A percentile compares a stretch with the other conserved stretches of the same genome.
Evolutionary conservation across 208 protist genomes (phyloP).

Genomic region (Polymyxa betae): DNA sequence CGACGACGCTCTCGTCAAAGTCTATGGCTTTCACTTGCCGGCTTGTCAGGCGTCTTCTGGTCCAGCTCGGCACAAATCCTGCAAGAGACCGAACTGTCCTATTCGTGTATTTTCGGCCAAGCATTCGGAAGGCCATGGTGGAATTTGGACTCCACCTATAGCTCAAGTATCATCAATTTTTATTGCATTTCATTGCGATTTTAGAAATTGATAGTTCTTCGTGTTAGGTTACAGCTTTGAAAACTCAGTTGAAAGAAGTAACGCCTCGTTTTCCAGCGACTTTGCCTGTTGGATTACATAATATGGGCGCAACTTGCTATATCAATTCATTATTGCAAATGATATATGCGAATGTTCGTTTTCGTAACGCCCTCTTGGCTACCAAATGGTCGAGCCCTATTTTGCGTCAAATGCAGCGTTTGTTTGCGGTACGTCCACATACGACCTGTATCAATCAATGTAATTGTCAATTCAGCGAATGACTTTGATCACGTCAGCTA

Average conservation of each 20-base stretch:
- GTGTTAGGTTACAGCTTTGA: neutral
- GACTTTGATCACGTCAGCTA: neutral
- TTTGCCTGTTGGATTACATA: conserved; percentile 11
- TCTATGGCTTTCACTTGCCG: neutral
- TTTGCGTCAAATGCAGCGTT: neutral
- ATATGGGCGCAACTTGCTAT: conserved; percentile 45
- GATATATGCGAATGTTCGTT: conserved; percentile 23
- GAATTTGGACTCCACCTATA: conserved; percentile 20
- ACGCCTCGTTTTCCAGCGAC: neutral
- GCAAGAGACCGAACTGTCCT: neutral
- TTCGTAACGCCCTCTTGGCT: conserved; percentile 3
- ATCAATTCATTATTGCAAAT: conserved; percentile 38
- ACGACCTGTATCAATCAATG: neutral
- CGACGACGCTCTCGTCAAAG: neutral
- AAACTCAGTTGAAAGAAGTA: neutral
- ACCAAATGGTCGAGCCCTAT: neutral
- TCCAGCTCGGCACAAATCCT: neutral
- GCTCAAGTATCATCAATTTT: neutral
- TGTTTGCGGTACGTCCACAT: neutral
- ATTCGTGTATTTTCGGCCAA: neutral
- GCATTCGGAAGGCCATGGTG: neutral
- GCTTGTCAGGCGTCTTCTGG: neutral
- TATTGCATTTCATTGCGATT: neutral
- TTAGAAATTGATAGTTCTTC: neutral
- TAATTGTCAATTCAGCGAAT: neutral